Conservation (phyloP, 2,329 filamentous ascomycete species). For the Monosporascus cannonballus region DNA sequence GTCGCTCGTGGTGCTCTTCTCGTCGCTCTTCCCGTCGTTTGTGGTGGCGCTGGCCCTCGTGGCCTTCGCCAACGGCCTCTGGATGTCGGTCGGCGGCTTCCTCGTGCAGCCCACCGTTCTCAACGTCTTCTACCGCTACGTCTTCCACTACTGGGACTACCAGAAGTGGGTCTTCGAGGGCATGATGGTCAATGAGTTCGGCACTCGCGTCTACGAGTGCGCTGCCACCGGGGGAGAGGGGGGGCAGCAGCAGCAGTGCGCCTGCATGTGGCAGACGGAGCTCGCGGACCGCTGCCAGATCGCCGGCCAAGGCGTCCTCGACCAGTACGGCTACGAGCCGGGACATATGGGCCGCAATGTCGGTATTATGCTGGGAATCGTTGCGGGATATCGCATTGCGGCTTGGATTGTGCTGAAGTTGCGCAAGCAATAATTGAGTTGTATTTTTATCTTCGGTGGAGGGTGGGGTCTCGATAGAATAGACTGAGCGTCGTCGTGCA, state of each 20-base stretch:
- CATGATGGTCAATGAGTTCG: constrained; percentile 91
- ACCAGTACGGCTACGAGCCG: constrained; percentile 61
- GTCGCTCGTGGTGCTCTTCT: constrained; percentile 72
- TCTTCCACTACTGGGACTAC: constrained; percentile 86
- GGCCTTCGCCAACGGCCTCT: constrained; percentile 81
- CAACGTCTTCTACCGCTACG: constrained; percentile 81
- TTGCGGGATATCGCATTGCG: constrained; percentile 64
- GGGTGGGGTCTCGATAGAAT: too few species aligned
- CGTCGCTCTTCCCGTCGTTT: constrained; percentile 69
- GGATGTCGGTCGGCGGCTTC: constrained; percentile 84
- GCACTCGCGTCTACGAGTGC: constrained; percentile 57
- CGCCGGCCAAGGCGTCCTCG: constrained; percentile 62
- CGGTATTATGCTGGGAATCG: constrained; percentile 72
- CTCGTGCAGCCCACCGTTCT: constrained; percentile 66
- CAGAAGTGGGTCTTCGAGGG: constrained; percentile 82
- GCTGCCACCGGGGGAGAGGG: constrained; percentile 22
- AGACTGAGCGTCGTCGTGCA: too few species aligned
- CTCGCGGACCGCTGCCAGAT: constrained; percentile 62
- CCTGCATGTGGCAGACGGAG: constrained; percentile 65
- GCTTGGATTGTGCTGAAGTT: constrained; percentile 55
- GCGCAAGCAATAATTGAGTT: constrained; percentile 10
- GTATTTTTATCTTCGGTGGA: too few species aligned
- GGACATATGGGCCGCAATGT: constrained; percentile 62
- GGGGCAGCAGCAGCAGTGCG: constrained; percentile 33
- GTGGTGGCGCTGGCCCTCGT: constrained; percentile 73